These are phyloP conservation scores for Trametes hirsuta DNA, from an alignment of 1,284 basidiomycete species.

Conservation along the genomic window DNA sequence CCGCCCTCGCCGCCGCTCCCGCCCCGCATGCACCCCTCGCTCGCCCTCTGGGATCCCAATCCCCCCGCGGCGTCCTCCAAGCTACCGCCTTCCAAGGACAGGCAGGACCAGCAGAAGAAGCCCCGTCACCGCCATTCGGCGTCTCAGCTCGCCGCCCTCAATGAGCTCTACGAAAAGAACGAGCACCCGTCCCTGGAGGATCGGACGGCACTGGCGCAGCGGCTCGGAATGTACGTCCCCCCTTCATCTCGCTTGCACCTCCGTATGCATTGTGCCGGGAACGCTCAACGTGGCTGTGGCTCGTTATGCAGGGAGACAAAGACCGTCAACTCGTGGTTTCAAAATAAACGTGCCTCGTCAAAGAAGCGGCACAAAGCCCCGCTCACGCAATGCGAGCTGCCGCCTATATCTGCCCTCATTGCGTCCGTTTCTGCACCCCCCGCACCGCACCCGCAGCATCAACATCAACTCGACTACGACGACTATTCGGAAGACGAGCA, in stretches of 20 bases:
- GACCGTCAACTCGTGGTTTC: slow-evolving; percentile 83
- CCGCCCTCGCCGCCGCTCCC: slow-evolving; percentile 28
- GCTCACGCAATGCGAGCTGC: slow-evolving; percentile 37
- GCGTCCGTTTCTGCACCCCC: slow-evolving; percentile 42
- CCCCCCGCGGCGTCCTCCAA: slow-evolving; percentile 30
- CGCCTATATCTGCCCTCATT: slow-evolving; percentile 49
- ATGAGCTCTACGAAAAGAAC: slow-evolving; percentile 73
- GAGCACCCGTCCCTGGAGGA: slow-evolving; percentile 76
- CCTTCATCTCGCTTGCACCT: slow-evolving; percentile 21
- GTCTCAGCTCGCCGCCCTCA: slow-evolving; percentile 69
- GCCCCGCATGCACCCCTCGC: slow-evolving; percentile 39
- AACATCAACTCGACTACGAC: slow-evolving; percentile 42
- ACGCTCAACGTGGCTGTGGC: slow-evolving; percentile 19
- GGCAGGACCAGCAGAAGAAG: slow-evolving; percentile 58
- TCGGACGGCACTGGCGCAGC: slow-evolving; percentile 65
- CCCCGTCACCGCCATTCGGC: slow-evolving; percentile 76
- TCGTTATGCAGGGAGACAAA: slow-evolving; percentile 65
- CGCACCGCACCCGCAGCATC: slow-evolving; percentile 30
- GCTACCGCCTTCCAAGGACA: slow-evolving; percentile 35
- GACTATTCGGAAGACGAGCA: slow-evolving; percentile 47
- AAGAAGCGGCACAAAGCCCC: slow-evolving; percentile 60
- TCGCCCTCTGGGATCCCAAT: slow-evolving; percentile 32
- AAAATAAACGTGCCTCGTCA: slow-evolving; percentile 80
- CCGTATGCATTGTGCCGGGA: slow-evolving; percentile 8
- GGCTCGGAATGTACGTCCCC: slow-evolving; percentile 69